These are phyloP conservation scores for Martensiomyces pterosporus DNA, from an alignment of 192 early-diverging fungal species.

Conservation along the genomic window DNA sequence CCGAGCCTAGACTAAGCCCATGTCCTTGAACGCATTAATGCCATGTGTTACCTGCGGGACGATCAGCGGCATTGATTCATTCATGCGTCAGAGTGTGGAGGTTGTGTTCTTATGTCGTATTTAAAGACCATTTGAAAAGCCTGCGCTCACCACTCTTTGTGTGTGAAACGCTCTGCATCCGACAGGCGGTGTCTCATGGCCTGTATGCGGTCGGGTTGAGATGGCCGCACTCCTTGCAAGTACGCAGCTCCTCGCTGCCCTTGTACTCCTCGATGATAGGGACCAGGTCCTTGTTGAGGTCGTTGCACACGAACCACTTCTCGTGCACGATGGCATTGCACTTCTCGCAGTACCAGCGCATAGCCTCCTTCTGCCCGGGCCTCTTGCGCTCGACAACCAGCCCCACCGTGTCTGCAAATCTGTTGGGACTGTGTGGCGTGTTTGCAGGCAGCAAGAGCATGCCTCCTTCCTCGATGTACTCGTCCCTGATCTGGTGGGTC, in stretches of 20 bases:
- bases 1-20: no score
- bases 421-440: constrained; percentile 92
- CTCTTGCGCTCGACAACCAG: constrained; percentile 92
- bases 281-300: constrained; percentile 85
- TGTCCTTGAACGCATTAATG: no score
- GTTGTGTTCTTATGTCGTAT: no score
- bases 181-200: not conserved
- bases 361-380: constrained; percentile 66
- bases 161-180: no score
- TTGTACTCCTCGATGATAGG: constrained; percentile 89
- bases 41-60: no score
- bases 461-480: constrained; percentile 86
- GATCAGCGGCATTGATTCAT: no score
- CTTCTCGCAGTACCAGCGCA: constrained; percentile 93
- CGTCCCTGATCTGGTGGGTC: constrained; percentile 65
- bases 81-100: no score
- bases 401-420: constrained; percentile 91
- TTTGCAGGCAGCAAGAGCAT: constrained; percentile 94
- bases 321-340: constrained; percentile 84
- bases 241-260: constrained; percentile 59
- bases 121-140: no score
- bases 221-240: constrained; percentile 69
- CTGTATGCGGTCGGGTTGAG: constrained; percentile 49
- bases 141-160: no score
- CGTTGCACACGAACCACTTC: constrained; percentile 84